Evolutionary conservation across 768 basidiomycete species (phyloP), one percentile per base, ranked within the genome.

Genomic region (Dentipellis sp.): DNA sequence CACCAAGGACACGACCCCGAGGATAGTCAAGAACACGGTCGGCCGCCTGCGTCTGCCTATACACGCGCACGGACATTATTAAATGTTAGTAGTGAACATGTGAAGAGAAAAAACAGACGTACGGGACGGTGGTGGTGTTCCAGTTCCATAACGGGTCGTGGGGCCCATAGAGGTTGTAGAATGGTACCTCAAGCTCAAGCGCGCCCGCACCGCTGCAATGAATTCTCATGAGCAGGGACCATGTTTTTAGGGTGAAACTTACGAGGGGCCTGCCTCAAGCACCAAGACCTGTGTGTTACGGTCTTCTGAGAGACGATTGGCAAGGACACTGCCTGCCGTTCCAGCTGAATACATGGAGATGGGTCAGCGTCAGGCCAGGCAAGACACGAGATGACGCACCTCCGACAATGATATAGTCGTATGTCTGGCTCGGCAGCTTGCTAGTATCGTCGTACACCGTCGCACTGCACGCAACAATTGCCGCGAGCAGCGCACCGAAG

Each of bases 271-370:
- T 17, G 82, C 76, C 64, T 85, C 83, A 2, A 85, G 64, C 1
- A 85, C 65, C 12, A 84, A 69, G 34, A 85, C 80, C 1, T 73
- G 70, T n/a, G 79, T 65, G 2, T 67, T 69, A 0, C 79, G 78
- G 56, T 81, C 73, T 65, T 85, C 83, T 3, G 75, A 76, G 7
- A 85, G 64, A 11, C 83, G 73, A 4, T 80, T 70, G 14, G 82
- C 83, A 11, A 84, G 71, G 11, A 78, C 82, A 63, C 81, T 82
- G 17, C 83, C 83, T 2, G 81, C 75, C 8, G 81, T 83, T 8
- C 83, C 83, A 78, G 61, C 53, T n/a, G 10, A 12, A 29, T 23
- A 11, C 60, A 62, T 17, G 34, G 38, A 9, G 22, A 47, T 17
- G 7, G 52, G 22, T 16, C 34, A 35, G 42, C 4, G 9, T 35